Evolutionary conservation across 1,284 basidiomycete genomes (phyloP).

Genomic region (Leccinum solheimii): DNA sequence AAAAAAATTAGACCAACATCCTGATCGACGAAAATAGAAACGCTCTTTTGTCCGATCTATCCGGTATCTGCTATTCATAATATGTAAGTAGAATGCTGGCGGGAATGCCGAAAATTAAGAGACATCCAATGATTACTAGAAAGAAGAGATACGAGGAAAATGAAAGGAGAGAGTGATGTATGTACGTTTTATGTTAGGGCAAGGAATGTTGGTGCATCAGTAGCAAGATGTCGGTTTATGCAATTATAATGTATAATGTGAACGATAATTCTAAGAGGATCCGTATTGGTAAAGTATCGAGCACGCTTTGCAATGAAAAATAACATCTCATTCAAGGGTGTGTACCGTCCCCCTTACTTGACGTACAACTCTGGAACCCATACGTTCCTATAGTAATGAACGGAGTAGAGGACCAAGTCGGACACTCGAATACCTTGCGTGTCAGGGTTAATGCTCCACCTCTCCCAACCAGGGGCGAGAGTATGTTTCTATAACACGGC

Average conservation of each 20-base stretch:
- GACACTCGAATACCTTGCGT: constrained; percentile 6
- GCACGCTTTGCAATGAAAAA: neutral
- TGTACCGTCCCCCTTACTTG: neutral
- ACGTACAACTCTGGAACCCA: constrained; percentile 26
- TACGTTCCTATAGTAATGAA: constrained; percentile 21
- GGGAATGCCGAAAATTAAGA: neutral
- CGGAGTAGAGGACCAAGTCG: constrained; percentile 16
- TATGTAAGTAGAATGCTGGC: neutral
- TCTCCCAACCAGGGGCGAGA: constrained; percentile 10
- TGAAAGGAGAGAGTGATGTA: neutral
- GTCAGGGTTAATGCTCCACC: constrained; percentile 12
- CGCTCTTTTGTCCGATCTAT: constrained; percentile 6
- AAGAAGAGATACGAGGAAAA: neutral
- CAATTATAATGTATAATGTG: neutral
- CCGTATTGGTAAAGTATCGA: neutral
- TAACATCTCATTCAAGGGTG: neutral
- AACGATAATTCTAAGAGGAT: neutral
- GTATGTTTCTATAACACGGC: constrained; percentile 1
- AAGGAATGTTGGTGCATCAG: neutral
- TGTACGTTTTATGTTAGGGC: neutral
- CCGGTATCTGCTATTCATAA: too few species aligned
- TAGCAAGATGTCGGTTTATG: neutral
- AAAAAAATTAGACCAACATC: constrained; percentile 13
- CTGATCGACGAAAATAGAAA: constrained; percentile 15
- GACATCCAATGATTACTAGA: neutral